phyloP scores from a whole-genome alignment of 2,329 filamentous ascomycete species.

The Coleophoma eucalyptorum region DNA sequence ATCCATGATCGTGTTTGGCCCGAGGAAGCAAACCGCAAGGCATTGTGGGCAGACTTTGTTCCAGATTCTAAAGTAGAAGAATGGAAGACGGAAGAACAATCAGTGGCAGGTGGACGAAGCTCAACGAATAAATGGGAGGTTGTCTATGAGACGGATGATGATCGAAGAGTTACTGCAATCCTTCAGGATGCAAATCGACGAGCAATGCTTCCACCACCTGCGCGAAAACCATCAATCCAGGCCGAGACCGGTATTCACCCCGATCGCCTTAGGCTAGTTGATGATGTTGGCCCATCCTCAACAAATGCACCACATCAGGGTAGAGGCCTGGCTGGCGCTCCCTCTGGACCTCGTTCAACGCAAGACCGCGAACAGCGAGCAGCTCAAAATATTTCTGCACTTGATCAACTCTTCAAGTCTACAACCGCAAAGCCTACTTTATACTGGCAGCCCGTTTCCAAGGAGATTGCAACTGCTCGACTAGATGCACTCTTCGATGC shows the following conservation, averaged over 20 bases:
- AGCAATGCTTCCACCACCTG: constrained; percentile 6
- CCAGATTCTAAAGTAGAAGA: constrained; percentile 67
- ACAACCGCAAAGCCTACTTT: constrained; percentile 60
- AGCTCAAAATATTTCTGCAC: constrained; percentile 26
- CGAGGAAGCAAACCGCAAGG: constrained; percentile 77
- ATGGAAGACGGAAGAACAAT: constrained; percentile 72
- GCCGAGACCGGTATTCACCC: not conserved
- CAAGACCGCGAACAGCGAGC: constrained; percentile 6
- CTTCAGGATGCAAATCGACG: constrained; percentile 45
- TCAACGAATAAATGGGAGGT: constrained; percentile 64
- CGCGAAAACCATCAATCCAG: constrained; percentile 17
- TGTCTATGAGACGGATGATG: constrained; percentile 55
- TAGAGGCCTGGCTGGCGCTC: constrained; percentile 22
- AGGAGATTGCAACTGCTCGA: constrained; percentile 60
- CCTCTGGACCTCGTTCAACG: constrained; percentile 27
- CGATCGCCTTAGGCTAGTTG: not conserved
- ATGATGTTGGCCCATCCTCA: not conserved
- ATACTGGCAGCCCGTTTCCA: constrained; percentile 61
- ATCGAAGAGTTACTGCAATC: constrained; percentile 50
- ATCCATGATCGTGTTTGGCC: constrained; percentile 84
- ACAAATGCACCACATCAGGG: constrained; percentile 22
- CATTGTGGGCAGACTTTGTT: constrained; percentile 86
- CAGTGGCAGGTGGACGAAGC: constrained; percentile 36
- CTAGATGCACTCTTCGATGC: constrained; percentile 52
- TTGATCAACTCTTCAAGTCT: constrained; percentile 57